These are phyloP conservation scores for Anthracocystis walkeri DNA, from an alignment of 1,284 basidiomycete species.

Conservation along the genomic window DNA sequence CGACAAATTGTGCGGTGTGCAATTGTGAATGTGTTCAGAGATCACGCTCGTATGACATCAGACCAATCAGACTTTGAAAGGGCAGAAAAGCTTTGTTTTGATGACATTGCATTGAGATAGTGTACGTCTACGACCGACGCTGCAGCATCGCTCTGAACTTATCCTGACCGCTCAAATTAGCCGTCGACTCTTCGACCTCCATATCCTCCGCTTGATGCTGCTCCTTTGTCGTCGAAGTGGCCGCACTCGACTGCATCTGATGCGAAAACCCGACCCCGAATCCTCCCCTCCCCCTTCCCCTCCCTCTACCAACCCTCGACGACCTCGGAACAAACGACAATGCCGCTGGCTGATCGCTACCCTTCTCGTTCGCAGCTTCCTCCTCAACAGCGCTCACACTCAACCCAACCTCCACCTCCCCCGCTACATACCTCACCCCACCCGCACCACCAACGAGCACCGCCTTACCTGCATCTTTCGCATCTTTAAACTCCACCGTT, in stretches of 20 bases:
- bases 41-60: background rate
- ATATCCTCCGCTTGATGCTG: constrained; percentile 17
- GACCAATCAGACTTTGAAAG: background rate
- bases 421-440: constrained; percentile 9
- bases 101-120: background rate
- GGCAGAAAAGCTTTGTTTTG: background rate
- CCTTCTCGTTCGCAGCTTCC: background rate
- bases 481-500: constrained; percentile 51
- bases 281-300: constrained; percentile 37
- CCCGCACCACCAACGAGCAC: constrained; percentile 33
- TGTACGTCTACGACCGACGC: background rate
- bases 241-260: constrained; percentile 1
- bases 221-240: constrained; percentile 1
- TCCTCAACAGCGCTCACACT: constrained; percentile 14
- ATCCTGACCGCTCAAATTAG: constrained; percentile 47
- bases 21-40: background rate
- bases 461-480: constrained; percentile 49
- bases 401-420: constrained; percentile 6
- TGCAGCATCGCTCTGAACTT: constrained; percentile 53
- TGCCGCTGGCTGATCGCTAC: background rate
- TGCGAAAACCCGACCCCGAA: constrained; percentile 20
- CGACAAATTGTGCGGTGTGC: background rate
- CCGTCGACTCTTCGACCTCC: constrained; percentile 23
- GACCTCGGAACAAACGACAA: constrained; percentile 33
- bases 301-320: constrained; percentile 22